Evolutionary conservation across 2,329 filamentous ascomycete species (phyloP).

Genomic region (Phoma sp.): DNA sequence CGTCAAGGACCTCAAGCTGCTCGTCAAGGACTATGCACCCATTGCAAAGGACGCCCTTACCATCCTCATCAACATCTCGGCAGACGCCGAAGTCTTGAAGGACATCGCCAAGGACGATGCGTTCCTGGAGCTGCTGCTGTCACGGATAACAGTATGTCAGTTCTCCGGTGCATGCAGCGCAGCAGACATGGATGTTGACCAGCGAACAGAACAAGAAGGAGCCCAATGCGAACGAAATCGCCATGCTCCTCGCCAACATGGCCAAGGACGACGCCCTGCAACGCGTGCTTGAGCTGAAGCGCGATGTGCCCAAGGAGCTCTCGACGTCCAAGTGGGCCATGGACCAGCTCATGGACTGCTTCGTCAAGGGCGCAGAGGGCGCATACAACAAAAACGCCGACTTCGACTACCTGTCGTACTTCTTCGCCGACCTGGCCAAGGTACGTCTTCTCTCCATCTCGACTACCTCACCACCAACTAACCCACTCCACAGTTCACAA

Average conservation of each 20-base stretch:
- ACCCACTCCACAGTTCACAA: slow-evolving; percentile 65
- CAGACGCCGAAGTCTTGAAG: slow-evolving; percentile 77
- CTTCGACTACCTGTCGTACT: slow-evolving; percentile 91
- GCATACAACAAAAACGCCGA: slow-evolving; percentile 83
- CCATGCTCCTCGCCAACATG: slow-evolving; percentile 93
- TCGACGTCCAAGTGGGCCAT: slow-evolving; percentile 75
- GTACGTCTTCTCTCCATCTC: slow-evolving; percentile 20
- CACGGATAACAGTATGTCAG: slow-evolving; percentile 75
- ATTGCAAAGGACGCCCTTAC: slow-evolving; percentile 93
- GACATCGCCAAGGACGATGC: slow-evolving; percentile 76
- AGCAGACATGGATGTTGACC: slow-evolving; percentile 10
- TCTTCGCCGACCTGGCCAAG: slow-evolving; percentile 90
- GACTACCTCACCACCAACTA: not conserved
- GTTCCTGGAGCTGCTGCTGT: slow-evolving; percentile 77
- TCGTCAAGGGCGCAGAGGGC: slow-evolving; percentile 87
- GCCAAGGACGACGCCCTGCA: slow-evolving; percentile 79
- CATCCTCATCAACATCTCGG: slow-evolving; percentile 85
- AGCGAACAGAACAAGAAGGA: slow-evolving; percentile 70
- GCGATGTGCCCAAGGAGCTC: slow-evolving; percentile 71
- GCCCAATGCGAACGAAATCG: slow-evolving; percentile 79
- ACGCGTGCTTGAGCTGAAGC: slow-evolving; percentile 70
- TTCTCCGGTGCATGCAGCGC: slow-evolving; percentile 32
- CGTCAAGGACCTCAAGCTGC: slow-evolving; percentile 83
- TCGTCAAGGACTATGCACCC: slow-evolving; percentile 83
- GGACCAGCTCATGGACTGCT: slow-evolving; percentile 93